phyloP scores from a whole-genome alignment of 768 basidiomycete genomes.

The Mycena latifolia region DNA sequence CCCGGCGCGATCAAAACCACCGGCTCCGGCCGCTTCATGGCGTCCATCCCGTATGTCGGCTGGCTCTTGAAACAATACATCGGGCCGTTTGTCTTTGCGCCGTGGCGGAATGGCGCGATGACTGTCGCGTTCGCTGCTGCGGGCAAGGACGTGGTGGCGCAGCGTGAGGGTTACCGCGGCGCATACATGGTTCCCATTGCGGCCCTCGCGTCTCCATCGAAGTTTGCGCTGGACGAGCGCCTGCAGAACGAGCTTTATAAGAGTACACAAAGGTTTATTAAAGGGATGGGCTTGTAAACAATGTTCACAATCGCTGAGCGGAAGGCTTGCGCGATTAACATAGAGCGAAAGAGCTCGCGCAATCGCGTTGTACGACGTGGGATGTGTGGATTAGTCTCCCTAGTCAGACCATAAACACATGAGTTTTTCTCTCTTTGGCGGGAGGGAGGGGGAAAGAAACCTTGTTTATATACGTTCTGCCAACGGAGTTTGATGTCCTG shows the following conservation, averaged over 20 bases:
- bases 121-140: conserved; percentile 46
- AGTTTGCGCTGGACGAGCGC: conserved; percentile 35
- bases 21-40: conserved; percentile 9
- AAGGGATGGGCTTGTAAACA: not conserved
- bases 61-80: conserved; percentile 37
- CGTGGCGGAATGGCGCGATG: conserved; percentile 41
- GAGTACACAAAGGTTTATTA: conserved; percentile 37
- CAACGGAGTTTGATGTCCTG: no score
- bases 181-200: conserved; percentile 45
- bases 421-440: no score
- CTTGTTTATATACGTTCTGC: no score
- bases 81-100: conserved; percentile 34
- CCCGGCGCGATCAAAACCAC: conserved; percentile 47
- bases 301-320: no score
- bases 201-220: conserved; percentile 28
- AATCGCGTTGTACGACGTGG: no score
- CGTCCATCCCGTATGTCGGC: conserved; percentile 21
- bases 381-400: no score
- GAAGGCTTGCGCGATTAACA: no score
- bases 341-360: no score
- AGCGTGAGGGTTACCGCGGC: conserved; percentile 42
- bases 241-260: conserved; percentile 46
- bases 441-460: no score
- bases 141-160: conserved; percentile 36
- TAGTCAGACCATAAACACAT: no score